These are phyloP conservation scores for Ploettnerulaceae sp. DNA, from an alignment of 2,329 filamentous ascomycete genomes.

Conservation along the genomic window DNA sequence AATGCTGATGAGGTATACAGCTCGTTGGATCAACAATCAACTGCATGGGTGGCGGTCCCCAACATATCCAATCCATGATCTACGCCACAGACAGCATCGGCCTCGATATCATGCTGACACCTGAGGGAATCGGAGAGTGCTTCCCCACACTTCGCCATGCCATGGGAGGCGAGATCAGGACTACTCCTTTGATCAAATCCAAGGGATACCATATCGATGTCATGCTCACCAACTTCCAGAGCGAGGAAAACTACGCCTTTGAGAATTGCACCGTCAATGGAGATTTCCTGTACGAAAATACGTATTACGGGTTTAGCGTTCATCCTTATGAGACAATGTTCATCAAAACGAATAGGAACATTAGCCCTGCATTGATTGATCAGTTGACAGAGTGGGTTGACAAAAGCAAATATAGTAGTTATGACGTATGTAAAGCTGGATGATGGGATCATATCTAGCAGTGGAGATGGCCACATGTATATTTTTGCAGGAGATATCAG, in stretches of 20 bases:
- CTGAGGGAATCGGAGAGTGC: conserved; percentile 6
- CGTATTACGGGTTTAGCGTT: conserved; percentile 11
- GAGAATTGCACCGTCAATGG: conserved; percentile 1
- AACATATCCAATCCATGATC: conserved; percentile 26
- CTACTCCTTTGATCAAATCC: conserved; percentile 15
- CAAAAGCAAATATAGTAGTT: conserved; percentile 22
- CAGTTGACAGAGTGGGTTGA: conserved; percentile 24
- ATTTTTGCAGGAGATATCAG: too few relatives aligned
- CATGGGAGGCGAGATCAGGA: conserved; percentile 6
- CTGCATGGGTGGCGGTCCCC: conserved; percentile 9
- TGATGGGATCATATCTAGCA: too few relatives aligned
- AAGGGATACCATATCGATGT: conserved; percentile 18
- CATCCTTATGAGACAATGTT: conserved; percentile 16
- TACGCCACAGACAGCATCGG: conserved; percentile 22
- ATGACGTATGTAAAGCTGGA: conserved; percentile 19
- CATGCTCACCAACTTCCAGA: conserved; percentile 5
- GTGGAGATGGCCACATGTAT: too few relatives aligned
- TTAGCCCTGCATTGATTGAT: conserved; percentile 21
- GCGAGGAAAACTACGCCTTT: neutral
- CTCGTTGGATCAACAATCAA: conserved; percentile 22
- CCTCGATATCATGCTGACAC: conserved; percentile 17
- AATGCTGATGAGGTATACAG: conserved; percentile 3
- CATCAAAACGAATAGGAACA: conserved; percentile 14
- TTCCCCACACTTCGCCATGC: conserved; percentile 3
- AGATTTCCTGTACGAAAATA: conserved; percentile 11